Percentiles rank a stretch among this genome's conserved stretches.
These are phyloP conservation scores for Kwoniella dejecticola DNA, from an alignment of 768 basidiomycete genomes.

Conservation along the genomic window DNA sequence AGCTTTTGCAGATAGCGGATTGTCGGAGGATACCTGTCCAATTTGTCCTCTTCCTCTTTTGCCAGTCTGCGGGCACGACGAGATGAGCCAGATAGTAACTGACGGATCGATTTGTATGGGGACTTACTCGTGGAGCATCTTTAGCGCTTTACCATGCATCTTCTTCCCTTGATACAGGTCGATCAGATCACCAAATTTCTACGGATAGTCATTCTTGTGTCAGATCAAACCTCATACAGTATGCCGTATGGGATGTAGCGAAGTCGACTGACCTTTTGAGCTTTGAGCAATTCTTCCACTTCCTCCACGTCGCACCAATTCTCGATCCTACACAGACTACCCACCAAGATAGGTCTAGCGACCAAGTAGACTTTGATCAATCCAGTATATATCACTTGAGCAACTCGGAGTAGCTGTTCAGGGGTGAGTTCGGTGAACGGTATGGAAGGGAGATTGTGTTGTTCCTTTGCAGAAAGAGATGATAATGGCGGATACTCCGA, in stretches of 20 bases:
- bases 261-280: slow-evolving; percentile 66
- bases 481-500: slow-evolving; percentile 67
- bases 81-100: too few relatives aligned
- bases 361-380: slow-evolving; percentile 89
- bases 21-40: slow-evolving; percentile 79
- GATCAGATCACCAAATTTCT: slow-evolving; percentile 91
- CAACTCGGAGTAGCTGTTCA: slow-evolving; percentile 80
- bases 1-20: slow-evolving; percentile 89
- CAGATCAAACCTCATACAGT: background rate
- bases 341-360: slow-evolving; percentile 76
- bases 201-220: background rate
- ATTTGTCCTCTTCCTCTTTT: slow-evolving; percentile 71
- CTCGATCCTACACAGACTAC: slow-evolving; percentile 80
- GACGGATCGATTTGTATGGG: too few relatives aligned
- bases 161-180: slow-evolving; percentile 91
- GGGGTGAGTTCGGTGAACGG: slow-evolving; percentile 73
- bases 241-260: too few relatives aligned
- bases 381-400: slow-evolving; percentile 93
- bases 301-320: slow-evolving; percentile 98
- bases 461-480: slow-evolving; percentile 61
- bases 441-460: slow-evolving; percentile 69
- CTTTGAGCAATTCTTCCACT: slow-evolving; percentile 81
- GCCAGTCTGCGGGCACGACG: too few relatives aligned
- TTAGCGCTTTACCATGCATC: slow-evolving; percentile 88
- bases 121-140: slow-evolving; percentile 77